These are phyloP conservation scores for Mortierella sp. DNA, from an alignment of 371 early-diverging fungal species.

Conservation along the genomic window DNA sequence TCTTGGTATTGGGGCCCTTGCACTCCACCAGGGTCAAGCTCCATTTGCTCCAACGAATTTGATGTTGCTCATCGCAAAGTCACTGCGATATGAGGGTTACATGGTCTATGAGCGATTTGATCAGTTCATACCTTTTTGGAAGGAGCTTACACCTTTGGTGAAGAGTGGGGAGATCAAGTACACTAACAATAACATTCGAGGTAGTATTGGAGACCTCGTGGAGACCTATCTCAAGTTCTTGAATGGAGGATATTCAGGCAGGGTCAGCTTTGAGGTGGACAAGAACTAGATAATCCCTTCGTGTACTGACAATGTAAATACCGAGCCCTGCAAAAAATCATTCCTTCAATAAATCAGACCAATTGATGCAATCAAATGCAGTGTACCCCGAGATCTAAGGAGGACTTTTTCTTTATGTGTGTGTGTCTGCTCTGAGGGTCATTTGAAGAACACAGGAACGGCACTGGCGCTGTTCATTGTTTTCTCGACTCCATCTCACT, in stretches of 20 bases:
- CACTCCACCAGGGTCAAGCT: conserved; percentile 60
- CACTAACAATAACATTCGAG: conserved; percentile 48
- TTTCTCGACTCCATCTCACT: no score
- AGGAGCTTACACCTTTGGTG: conserved; percentile 58
- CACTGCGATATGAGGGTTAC: conserved; percentile 24
- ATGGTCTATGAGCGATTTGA: conserved; percentile 13
- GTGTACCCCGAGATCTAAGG: no score
- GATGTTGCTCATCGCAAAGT: conserved; percentile 49
- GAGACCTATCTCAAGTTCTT: conserved; percentile 65
- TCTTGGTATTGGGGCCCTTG: conserved; percentile 62
- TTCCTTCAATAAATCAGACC: no score
- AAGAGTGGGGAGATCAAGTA: conserved; percentile 60
- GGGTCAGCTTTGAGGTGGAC: conserved; percentile 64
- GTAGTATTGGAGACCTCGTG: conserved; percentile 65
- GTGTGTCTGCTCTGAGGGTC: no score
- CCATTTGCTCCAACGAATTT: conserved; percentile 53
- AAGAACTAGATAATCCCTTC: no score
- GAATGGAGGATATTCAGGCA: conserved; percentile 73
- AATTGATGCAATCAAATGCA: no score
- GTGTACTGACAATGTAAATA: no score
- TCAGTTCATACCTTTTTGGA: conserved; percentile 46
- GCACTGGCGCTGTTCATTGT: no score
- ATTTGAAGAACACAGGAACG: no score
- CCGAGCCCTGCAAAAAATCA: no score
- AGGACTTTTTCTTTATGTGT: no score